Conservation (phyloP, 2,329 filamentous ascomycete genomes). For the Fusarium hostae region DNA sequence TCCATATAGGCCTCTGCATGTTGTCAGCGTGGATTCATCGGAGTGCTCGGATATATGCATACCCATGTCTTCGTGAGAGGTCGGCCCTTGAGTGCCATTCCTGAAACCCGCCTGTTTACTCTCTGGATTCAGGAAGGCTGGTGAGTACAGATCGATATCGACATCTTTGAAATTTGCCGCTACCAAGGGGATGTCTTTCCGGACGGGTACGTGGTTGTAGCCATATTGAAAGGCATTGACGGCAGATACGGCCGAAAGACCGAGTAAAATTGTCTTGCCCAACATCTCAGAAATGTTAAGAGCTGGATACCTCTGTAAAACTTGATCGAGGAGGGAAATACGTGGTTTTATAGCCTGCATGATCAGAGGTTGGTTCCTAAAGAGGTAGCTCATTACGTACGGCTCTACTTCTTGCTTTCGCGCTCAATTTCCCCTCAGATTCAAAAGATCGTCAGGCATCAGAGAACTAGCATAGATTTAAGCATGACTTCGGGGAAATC, state of each 20-base stretch:
- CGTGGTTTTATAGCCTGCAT: conserved; percentile 9
- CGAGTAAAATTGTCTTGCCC: background rate
- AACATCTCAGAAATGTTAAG: background rate
- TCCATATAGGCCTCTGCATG: conserved; percentile 15
- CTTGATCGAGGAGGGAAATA: background rate
- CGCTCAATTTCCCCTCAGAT: background rate
- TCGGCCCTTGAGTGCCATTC: conserved; percentile 33
- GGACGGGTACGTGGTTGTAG: conserved; percentile 20
- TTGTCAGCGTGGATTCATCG: background rate
- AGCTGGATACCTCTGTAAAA: accelerated
- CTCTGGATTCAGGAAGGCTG: conserved; percentile 4
- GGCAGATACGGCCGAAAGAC: conserved; percentile 9
- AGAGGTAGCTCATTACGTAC: conserved; percentile 4
- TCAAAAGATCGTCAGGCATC: background rate
- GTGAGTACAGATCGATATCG: conserved; percentile 20
- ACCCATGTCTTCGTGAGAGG: conserved; percentile 31
- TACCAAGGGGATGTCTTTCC: conserved; percentile 7
- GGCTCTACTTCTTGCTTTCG: conserved; percentile 29
- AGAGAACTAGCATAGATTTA: background rate
- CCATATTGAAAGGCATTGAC: conserved; percentile 27
- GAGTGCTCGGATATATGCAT: background rate
- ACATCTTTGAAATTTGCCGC: conserved; percentile 35
- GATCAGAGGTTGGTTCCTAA: background rate
- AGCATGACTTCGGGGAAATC: conserved; percentile 10
- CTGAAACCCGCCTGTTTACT: conserved; percentile 14